Evolutionary conservation across 805 yeast species (phyloP).

Genomic region (Torulaspora microellipsoides): DNA sequence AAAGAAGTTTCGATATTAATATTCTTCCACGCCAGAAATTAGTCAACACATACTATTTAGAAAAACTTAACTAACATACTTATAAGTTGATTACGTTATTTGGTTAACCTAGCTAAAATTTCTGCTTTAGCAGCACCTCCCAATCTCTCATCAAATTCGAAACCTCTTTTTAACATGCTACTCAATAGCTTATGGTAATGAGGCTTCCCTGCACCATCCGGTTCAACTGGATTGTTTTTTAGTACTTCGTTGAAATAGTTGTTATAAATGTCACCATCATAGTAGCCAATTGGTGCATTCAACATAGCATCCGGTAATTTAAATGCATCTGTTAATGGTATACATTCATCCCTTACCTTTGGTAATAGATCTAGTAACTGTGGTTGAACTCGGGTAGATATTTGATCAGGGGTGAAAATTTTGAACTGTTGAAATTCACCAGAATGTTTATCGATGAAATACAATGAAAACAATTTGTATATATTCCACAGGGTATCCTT

Average conservation of each 20-base stretch:
- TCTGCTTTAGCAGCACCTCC: constrained; percentile 32
- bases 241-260: constrained; percentile 65
- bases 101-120: constrained; percentile 31
- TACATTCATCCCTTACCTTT: constrained; percentile 59
- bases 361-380: constrained; percentile 45
- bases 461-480: constrained; percentile 58
- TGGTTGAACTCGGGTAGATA: constrained; percentile 40
- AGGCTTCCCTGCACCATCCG: constrained; percentile 50
- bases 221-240: constrained; percentile 48
- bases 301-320: constrained; percentile 74
- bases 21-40: too few species aligned
- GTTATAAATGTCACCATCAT: constrained; percentile 78
- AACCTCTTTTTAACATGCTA: constrained; percentile 38
- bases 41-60: too few species aligned
- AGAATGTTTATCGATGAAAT: constrained; percentile 64
- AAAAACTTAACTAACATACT: too few species aligned
- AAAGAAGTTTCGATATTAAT: too few species aligned
- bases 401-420: constrained; percentile 47
- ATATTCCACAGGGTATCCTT: constrained; percentile 48
- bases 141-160: constrained; percentile 36
- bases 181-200: constrained; percentile 34
- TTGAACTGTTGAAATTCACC: constrained; percentile 66
- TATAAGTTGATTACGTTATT: constrained; percentile 8
- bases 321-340: constrained; percentile 80
- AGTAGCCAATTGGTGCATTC: constrained; percentile 76